Conservation (phyloP, 306 rosid species). For the Quercus agrifolia region DNA sequence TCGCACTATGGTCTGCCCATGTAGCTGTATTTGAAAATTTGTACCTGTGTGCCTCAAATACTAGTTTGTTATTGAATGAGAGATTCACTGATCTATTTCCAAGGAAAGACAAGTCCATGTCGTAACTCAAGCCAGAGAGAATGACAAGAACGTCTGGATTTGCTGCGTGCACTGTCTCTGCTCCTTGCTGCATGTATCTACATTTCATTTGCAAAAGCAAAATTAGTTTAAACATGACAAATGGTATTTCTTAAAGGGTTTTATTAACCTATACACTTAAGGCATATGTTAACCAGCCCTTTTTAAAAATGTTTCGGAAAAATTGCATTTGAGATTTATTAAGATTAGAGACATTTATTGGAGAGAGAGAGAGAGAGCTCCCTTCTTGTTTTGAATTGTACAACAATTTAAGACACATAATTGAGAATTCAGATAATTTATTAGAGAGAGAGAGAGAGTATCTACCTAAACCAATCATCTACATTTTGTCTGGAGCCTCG, state of each 20-base stretch:
- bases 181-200: slow-evolving; percentile 88
- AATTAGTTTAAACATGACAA: too few species aligned
- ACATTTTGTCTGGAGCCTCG: slow-evolving; percentile 77
- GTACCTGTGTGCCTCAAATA: slow-evolving; percentile 80
- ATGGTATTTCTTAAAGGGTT: too few species aligned
- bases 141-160: slow-evolving; percentile 72
- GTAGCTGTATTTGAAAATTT: slow-evolving; percentile 60
- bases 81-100: slow-evolving; percentile 37
- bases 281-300: too few species aligned
- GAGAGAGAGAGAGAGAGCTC: too few species aligned
- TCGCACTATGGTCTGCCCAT: slow-evolving; percentile 65
- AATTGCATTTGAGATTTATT: too few species aligned
- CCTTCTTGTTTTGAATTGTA: too few species aligned
- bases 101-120: slow-evolving; percentile 69
- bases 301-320: too few species aligned
- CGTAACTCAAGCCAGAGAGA: slow-evolving; percentile 70
- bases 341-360: too few species aligned
- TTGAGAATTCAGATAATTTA: neutral
- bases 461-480: slow-evolving; percentile 78
- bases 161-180: slow-evolving; percentile 82
- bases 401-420: too few species aligned
- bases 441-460: neutral
- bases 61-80: slow-evolving; percentile 54
- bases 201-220: neutral
- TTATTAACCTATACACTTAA: too few species aligned